A percentile compares a stretch with the other conserved stretches of the same genome.
These are phyloP conservation scores for Alternaria ventricosa DNA, from an alignment of 2,329 filamentous ascomycete genomes.

Conservation along the genomic window DNA sequence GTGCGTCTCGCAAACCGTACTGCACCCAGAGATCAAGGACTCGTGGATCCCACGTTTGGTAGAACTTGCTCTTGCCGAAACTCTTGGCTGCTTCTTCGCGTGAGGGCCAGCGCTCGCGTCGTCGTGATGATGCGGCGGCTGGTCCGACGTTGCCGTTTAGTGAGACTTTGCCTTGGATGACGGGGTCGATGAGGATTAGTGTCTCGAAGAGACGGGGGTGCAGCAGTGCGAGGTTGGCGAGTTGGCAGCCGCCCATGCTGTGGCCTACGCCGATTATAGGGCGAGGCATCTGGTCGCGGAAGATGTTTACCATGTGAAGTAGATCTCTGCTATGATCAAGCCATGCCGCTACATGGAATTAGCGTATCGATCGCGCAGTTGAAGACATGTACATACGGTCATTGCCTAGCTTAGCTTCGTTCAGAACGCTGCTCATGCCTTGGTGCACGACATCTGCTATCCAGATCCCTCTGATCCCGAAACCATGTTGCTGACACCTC, in stretches of 20 bases:
- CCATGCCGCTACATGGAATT: constrained; percentile 70
- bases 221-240: constrained; percentile 74
- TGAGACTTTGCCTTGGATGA: constrained; percentile 65
- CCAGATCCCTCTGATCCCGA: constrained; percentile 83
- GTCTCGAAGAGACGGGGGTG: constrained; percentile 81
- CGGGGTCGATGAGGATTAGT: constrained; percentile 83
- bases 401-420: constrained; percentile 78
- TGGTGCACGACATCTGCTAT: constrained; percentile 89
- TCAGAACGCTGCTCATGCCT: constrained; percentile 78
- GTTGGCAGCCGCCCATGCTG: constrained; percentile 81
- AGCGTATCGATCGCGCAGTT: background rate
- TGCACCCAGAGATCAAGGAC: constrained; percentile 77
- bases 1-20: constrained; percentile 76
- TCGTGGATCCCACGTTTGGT: constrained; percentile 79
- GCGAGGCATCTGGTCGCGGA: constrained; percentile 78
- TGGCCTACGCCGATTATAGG: constrained; percentile 87
- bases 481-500: constrained; percentile 62
- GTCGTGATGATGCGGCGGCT: constrained; percentile 69
- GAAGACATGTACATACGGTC: constrained; percentile 69
- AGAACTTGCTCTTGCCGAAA: constrained; percentile 76
- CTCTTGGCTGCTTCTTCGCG: constrained; percentile 69
- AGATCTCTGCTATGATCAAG: constrained; percentile 85
- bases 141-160: constrained; percentile 50
- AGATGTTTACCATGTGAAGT: constrained; percentile 82
- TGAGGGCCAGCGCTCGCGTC: constrained; percentile 84